Evolutionary conservation across 257 asterid species (phyloP).

Genomic region (Penstemon barbatus): DNA sequence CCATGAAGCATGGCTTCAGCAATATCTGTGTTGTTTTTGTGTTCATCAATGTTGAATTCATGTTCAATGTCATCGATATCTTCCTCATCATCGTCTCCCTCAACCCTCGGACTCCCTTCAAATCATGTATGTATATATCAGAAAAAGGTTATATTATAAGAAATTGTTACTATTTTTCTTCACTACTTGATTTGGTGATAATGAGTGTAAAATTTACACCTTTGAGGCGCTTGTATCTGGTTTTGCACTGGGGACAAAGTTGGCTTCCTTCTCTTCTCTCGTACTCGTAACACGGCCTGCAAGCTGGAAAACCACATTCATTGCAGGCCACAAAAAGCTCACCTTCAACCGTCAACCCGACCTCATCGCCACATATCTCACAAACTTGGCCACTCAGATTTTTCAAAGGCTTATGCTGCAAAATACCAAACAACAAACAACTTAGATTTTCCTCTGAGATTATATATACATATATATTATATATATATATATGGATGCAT

Average conservation of each 20-base stretch:
- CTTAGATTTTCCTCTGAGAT: neutral
- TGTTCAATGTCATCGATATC: slow-evolving; percentile 92
- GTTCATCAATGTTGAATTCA: slow-evolving; percentile 83
- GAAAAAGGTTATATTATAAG: neutral
- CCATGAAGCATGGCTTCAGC: slow-evolving; percentile 96
- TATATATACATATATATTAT: neutral
- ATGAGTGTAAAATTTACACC: slow-evolving; percentile 34
- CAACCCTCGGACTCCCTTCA: slow-evolving; percentile 93
- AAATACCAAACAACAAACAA: neutral
- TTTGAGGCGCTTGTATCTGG: slow-evolving; percentile 90
- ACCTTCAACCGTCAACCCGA: slow-evolving; percentile 87
- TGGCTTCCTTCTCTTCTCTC: slow-evolving; percentile 96
- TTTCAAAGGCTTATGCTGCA: slow-evolving; percentile 89
- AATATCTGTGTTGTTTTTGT: slow-evolving; percentile 57
- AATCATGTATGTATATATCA: slow-evolving; percentile 7
- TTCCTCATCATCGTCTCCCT: slow-evolving; percentile 97
- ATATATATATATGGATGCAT: slow-evolving; percentile 8
- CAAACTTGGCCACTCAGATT: slow-evolving; percentile 92
- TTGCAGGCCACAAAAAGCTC: slow-evolving; percentile 93
- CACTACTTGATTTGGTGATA: neutral
- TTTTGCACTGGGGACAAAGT: slow-evolving; percentile 91
- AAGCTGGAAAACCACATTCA: slow-evolving; percentile 94
- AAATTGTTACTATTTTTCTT: neutral
- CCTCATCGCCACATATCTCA: slow-evolving; percentile 91
- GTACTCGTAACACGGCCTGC: slow-evolving; percentile 94